Evolutionary conservation across 176 grass and related monocot genomes (phyloP), one percentile per base, ranked within the genome.

Genomic region (Dendrocalamus sinicus): DNA sequence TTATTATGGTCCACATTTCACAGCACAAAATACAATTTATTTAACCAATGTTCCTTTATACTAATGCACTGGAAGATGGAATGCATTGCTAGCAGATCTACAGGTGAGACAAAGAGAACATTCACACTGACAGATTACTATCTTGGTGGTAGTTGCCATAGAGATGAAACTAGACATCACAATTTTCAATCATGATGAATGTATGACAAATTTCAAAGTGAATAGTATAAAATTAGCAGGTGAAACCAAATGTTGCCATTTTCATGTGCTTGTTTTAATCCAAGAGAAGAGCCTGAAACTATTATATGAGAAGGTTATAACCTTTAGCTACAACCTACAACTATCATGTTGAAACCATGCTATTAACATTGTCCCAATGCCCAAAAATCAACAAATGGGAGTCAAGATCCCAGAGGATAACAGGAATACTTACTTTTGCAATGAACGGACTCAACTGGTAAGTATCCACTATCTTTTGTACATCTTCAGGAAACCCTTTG

Each of bases 391-490:
- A 79, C 30, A 64, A n/a, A 20, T 22, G 3, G 7, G 20, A 70
- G 26, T 48, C 37, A 60, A 28, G 26, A 63, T 62, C 53, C 23
- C 45, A 14, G 70, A 74, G 60, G 26, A 74, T 37, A 59, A 86
- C 65, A 75, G 6, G 8, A n/a, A 0, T 80, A 69, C 84, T 95
- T 84, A 95, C 96, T 85, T 89, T 98, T 85, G 91, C 50, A 52
- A 22, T 66, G 81, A 94, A 95, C 46, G 84, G 76, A 88, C 59
- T 89, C 65, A 98, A 78, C 53, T 89, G 82, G 69, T 94, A 89
- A 41, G 50, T 63, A 76, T 64, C 81, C 51, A 98, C 84, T 43
- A 95, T 69, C 85, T 90, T 91, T 84, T 86, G 77, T 26, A 98
- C 46, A 78, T 78, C 93, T 76, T 68, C 86, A 80, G 93, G 65